These are phyloP conservation scores for Neurospora hispaniola DNA, from an alignment of 495 filamentous ascomycete genomes.

Conservation along the genomic window DNA sequence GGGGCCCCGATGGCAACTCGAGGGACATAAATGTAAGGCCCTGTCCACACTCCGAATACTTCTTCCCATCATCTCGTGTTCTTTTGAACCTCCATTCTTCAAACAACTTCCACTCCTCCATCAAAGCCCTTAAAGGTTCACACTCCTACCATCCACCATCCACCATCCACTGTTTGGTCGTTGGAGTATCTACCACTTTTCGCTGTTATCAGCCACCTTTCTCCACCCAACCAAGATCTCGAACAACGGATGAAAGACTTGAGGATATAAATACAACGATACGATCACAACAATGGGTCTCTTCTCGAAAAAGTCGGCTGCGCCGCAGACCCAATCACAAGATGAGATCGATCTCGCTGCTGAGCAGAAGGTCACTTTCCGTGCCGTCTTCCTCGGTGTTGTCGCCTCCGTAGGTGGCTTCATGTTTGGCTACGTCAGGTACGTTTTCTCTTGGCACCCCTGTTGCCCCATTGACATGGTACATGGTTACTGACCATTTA, in stretches of 20 bases:
- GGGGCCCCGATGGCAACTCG: neutral
- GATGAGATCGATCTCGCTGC: neutral
- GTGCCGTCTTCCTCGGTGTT: constrained; percentile 30
- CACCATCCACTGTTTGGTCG: neutral
- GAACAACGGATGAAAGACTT: neutral
- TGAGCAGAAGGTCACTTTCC: constrained; percentile 25
- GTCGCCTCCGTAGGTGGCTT: constrained; percentile 64
- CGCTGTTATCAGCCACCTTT: neutral
- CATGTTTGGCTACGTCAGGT: constrained; percentile 70
- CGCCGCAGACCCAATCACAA: neutral
- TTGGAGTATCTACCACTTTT: neutral
- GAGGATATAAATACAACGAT: neutral
- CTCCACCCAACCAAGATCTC: neutral
- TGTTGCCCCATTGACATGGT: neutral
- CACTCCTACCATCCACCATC: neutral
- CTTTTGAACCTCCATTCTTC: neutral
- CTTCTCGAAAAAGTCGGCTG: neutral
- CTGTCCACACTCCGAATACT: neutral
- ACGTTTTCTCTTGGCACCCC: constrained; percentile 11
- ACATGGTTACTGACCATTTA: constrained; percentile 2
- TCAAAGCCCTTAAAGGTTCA: neutral
- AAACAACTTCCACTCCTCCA: neutral
- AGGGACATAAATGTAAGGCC: neutral
- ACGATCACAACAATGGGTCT: neutral
- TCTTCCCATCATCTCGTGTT: neutral